These are phyloP conservation scores for Furcasterigmium sp. DNA, from an alignment of 2,329 filamentous ascomycete species.

Conservation along the genomic window DNA sequence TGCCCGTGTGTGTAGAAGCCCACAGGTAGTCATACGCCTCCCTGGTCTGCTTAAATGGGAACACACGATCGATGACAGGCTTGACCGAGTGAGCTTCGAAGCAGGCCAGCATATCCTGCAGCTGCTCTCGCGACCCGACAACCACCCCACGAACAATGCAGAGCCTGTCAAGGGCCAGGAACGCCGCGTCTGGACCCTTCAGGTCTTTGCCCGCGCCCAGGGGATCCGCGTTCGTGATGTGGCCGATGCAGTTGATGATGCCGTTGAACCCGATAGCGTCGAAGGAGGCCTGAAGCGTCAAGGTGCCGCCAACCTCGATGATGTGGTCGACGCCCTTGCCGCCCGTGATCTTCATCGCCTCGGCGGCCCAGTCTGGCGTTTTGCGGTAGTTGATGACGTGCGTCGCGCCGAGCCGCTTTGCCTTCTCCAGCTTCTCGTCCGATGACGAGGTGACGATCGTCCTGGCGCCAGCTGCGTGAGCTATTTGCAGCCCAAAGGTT, in stretches of 20 bases:
- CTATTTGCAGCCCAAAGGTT: too few species aligned
- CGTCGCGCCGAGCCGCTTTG: constrained; percentile 9
- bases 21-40: too few species aligned
- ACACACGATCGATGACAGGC: too few species aligned
- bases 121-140: constrained; percentile 1
- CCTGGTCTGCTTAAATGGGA: too few species aligned
- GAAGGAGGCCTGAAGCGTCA: too few species aligned
- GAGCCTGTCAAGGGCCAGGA: neutral
- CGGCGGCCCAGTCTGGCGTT: constrained; percentile 8
- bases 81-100: too few species aligned
- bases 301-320: constrained; percentile 3
- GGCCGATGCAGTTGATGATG: neutral
- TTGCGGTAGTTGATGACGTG: constrained; percentile 10
- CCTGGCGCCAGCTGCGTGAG: too few species aligned
- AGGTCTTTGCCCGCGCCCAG: neutral
- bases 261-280: neutral
- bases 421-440: constrained; percentile 10
- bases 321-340: constrained; percentile 10
- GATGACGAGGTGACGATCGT: constrained; percentile 12
- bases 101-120: too few species aligned
- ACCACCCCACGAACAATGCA: neutral
- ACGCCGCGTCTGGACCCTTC: neutral
- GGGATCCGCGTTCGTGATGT: neutral
- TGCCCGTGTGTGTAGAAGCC: too few species aligned
- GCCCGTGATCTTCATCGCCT: constrained; percentile 8